Conservation (phyloP, 768 basidiomycete species). For the Leccinellum rugosiceps region DNA sequence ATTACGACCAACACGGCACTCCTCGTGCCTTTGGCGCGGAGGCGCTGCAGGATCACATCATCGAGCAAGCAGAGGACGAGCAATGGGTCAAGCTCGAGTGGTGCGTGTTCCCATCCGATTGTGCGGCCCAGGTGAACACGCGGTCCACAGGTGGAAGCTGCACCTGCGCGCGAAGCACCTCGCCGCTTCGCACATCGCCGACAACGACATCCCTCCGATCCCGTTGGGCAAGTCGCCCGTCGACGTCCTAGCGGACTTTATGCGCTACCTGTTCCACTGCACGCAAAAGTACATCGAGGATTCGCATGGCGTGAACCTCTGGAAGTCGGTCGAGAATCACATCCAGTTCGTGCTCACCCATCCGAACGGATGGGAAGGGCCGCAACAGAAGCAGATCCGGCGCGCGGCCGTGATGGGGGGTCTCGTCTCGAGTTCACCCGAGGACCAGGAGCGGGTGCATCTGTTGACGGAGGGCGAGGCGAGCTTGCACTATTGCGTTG, state of each 20-base stretch:
- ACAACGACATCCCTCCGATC: constrained; percentile 38
- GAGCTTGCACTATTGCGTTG: constrained; percentile 54
- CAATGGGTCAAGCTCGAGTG: constrained; percentile 47
- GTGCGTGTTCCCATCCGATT: constrained; percentile 19
- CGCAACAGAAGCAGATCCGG: constrained; percentile 56
- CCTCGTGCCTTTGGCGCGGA: constrained; percentile 46
- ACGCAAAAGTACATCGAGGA: constrained; percentile 46
- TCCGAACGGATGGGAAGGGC: constrained; percentile 65
- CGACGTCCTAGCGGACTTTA: constrained; percentile 46
- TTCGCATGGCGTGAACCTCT: constrained; percentile 44
- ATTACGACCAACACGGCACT: constrained; percentile 40
- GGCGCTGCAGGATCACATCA: constrained; percentile 38
- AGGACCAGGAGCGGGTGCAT: constrained; percentile 42
- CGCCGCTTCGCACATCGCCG: constrained; percentile 28
- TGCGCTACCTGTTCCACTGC: constrained; percentile 44
- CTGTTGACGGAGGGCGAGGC: constrained; percentile 68
- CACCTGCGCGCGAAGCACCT: constrained; percentile 38
- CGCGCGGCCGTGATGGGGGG: constrained; percentile 50
- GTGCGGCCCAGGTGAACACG: background rate
- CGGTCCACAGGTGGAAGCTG: constrained; percentile 33
- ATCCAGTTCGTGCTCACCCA: constrained; percentile 56
- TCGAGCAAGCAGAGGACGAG: constrained; percentile 41
- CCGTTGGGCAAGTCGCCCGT: constrained; percentile 40
- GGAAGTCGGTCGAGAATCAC: constrained; percentile 40
- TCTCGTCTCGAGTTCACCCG: constrained; percentile 40